Evolutionary conservation across 1,284 basidiomycete genomes (phyloP).

Genomic region (Rhodotorula sp.): DNA sequence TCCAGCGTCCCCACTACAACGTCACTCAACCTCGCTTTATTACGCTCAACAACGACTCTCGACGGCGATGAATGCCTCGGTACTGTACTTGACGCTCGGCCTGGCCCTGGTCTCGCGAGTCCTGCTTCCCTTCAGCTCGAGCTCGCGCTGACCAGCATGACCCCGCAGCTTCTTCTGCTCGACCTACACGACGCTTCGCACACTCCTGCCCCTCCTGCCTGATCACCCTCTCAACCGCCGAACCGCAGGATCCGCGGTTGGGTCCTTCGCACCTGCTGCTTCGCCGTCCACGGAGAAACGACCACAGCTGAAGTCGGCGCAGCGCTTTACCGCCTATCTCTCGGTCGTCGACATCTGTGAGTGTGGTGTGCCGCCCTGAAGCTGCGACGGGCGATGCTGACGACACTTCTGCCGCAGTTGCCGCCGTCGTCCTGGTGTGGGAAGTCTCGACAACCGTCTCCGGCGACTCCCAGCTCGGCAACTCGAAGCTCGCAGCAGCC

Average conservation of each 20-base stretch:
- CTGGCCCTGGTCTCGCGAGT: conserved; percentile 16
- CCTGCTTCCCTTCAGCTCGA: too few species aligned
- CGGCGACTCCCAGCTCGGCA: conserved; percentile 1
- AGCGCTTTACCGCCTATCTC: conserved; percentile 31
- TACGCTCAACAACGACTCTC: neutral
- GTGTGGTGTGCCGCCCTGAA: neutral
- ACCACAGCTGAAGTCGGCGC: conserved; percentile 29
- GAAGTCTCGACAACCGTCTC: conserved; percentile 16
- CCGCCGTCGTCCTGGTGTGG: conserved; percentile 23
- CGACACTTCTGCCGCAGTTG: conserved; percentile 1
- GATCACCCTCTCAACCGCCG: conserved; percentile 23
- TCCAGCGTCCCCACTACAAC: neutral
- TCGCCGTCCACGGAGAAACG: neutral
- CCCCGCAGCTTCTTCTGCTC: conserved; percentile 26
- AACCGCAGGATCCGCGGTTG: neutral
- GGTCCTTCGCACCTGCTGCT: neutral
- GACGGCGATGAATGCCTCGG: neutral
- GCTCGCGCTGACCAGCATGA: neutral
- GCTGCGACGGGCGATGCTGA: neutral
- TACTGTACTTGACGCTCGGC: conserved; percentile 16
- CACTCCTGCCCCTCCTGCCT: conserved; percentile 25
- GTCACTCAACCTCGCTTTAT: neutral
- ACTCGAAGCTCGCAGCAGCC: conserved; percentile 2
- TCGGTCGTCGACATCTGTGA: conserved; percentile 20
- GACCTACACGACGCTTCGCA: conserved; percentile 31